Evolutionary conservation across 140 eudicot genomes (phyloP), one percentile per base, ranked within the genome.

Genomic region (Ambrosia hybrid): DNA sequence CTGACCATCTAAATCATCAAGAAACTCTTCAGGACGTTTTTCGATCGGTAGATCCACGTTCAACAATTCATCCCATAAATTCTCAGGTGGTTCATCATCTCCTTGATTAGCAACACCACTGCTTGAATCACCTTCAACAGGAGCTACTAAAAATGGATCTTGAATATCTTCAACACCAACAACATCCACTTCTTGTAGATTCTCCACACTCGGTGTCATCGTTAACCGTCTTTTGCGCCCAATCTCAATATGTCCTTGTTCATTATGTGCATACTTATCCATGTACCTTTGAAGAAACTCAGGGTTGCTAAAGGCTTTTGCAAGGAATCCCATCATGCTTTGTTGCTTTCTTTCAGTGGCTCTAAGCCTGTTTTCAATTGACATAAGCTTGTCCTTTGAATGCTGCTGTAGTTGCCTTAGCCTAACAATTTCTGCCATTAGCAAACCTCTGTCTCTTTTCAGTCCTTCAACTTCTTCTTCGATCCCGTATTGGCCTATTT

Each of bases 201-300:
- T 72, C 53, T 87, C 96, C n/a, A 59, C 74, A 69, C 87, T 82
- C 4, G 90, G 87, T 34, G 85, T 78, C 88, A 86, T 73, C 0
- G 87, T 85, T 49, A 92, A 72, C 58, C 98, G 77, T 57, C 98
- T 82, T 80, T 92, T 89, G 16, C 85, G 86, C n/a, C 90, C 84
- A 9, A 79, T 75, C 68, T 85, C 91, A 15, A 89, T 70, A 5
- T 69, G 78, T 49, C 70, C 75, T 57, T 68, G 67, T 36, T 74
- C 85, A 38, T 38, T 65, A 1, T 62, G 41, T 51, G 72, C 79
- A 45, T 80, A 70, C 71, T 81, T 82, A 11, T 82, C 88, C 88
- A 84, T 59, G 55, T 76, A 88, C 39, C 80, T 82, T 51, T 86
- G 96, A 0, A 92, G 34, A 58, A 89, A 87, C 10, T 73, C 39